These are phyloP conservation scores for Cucumis hystrix DNA, from an alignment of 306 rosid species.

Conservation along the genomic window DNA sequence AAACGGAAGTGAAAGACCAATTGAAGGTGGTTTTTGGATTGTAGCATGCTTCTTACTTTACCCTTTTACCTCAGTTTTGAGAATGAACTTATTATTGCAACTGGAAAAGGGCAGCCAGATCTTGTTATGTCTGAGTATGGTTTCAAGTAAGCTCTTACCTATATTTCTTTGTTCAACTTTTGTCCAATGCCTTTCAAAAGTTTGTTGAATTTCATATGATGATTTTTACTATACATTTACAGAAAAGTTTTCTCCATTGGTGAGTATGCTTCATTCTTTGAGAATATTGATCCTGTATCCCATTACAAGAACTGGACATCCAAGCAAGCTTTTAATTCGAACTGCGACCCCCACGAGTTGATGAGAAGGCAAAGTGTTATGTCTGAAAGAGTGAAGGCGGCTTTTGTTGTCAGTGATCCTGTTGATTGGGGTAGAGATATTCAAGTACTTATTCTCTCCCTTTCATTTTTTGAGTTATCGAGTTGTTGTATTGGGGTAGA, in stretches of 20 bases:
- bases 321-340: constrained; percentile 14
- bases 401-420: constrained; percentile 75
- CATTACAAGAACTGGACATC: constrained; percentile 65
- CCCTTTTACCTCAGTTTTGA: constrained; percentile 33
- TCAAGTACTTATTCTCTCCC: constrained; percentile 34
- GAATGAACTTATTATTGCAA: constrained; percentile 66
- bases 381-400: constrained; percentile 69
- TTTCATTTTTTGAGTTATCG: not conserved
- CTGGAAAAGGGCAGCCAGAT: constrained; percentile 89
- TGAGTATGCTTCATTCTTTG: constrained; percentile 66
- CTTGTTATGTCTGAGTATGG: constrained; percentile 85
- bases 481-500: not conserved
- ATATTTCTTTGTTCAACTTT: not conserved
- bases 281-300: constrained; percentile 69
- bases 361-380: constrained; percentile 21
- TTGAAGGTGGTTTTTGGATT: not conserved
- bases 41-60: not conserved
- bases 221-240: constrained; percentile 1
- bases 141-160: constrained; percentile 42
- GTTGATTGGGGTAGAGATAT: constrained; percentile 96
- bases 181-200: not conserved
- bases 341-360: constrained; percentile 11
- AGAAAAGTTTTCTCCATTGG: constrained; percentile 75
- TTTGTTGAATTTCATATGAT: not conserved
- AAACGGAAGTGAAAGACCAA: not conserved